phyloP scores from a whole-genome alignment of 352 stramenopile genomes.

The Saprolegnia diclina region DNA sequence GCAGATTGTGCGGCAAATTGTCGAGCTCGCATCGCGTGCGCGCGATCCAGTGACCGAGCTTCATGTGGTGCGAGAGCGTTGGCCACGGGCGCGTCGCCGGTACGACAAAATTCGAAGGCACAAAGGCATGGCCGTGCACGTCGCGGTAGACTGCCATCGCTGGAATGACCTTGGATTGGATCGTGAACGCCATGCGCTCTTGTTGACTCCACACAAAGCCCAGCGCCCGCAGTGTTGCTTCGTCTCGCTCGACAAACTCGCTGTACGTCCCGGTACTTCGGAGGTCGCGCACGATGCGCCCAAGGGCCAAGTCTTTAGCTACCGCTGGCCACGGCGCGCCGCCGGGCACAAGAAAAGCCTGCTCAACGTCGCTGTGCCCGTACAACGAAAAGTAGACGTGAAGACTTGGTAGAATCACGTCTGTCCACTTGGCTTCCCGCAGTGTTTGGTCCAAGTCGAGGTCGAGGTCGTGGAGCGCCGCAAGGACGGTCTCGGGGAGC shows the following conservation, averaged over 20 bases:
- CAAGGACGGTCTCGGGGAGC: constrained; percentile 32
- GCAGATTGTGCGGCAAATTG: constrained; percentile 36
- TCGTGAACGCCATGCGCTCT: constrained; percentile 51
- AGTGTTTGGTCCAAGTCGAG: constrained; percentile 51
- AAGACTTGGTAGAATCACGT: constrained; percentile 74
- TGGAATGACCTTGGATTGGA: constrained; percentile 50
- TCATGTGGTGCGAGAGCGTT: constrained; percentile 45
- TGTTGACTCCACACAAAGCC: constrained; percentile 91
- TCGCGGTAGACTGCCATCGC: constrained; percentile 46
- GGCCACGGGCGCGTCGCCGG: constrained; percentile 52
- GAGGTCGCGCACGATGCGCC: constrained; percentile 89
- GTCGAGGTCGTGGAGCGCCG: constrained; percentile 46
- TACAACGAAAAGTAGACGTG: constrained; percentile 77
- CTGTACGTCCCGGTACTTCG: constrained; percentile 64
- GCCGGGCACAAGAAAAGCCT: constrained; percentile 87
- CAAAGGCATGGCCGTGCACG: constrained; percentile 42
- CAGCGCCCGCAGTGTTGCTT: constrained; percentile 69
- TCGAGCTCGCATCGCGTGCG: constrained; percentile 47
- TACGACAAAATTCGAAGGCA: constrained; percentile 69
- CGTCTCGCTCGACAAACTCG: constrained; percentile 67
- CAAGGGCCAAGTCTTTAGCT: constrained; percentile 80
- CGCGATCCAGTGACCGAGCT: constrained; percentile 68
- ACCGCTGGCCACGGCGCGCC: constrained; percentile 69
- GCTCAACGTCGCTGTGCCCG: constrained; percentile 86
- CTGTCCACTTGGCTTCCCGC: constrained; percentile 49